Evolutionary conservation across 805 yeast species (phyloP), one percentile per base, ranked within the genome.

Genomic region (Yarrowia sp.): DNA sequence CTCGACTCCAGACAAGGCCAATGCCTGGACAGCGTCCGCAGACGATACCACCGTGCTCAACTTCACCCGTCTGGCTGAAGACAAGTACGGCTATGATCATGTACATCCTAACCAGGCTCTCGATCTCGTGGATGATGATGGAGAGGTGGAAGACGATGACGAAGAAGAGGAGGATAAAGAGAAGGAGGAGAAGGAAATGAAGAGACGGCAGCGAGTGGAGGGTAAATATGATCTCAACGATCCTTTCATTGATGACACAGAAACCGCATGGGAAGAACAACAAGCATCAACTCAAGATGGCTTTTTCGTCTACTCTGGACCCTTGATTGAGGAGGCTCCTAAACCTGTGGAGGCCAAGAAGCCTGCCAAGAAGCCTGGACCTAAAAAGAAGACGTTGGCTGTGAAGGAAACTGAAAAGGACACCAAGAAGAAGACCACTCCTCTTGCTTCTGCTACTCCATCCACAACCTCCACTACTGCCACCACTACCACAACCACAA

Each of bases 211-310:
- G 71, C 79, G 92, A 63, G 84, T 89, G 68, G 90, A 92, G 39
- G 97, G 97, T 1, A 91, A 90, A 72, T 95, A 95, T 75, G 99
- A 95, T 74, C 80, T 84, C 57, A 86, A 89, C 67, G 99, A 95
- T 75, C 99, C 98, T 1, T 95, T 95, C 72, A 95, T 95, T 66
- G 99, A 95, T 77, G 99, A 95, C 76, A 84, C 90, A 14, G 99
- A 95, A 76, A 78, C 92, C 70, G 83, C 85, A 65, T 89, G 95
- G 89, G 99, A 95, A 76, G 97, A 92, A 74, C 96, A 89, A 71
- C 86, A 96, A 8, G 92, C 93, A 1, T 86, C 93, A 1, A 92
- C 97, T 0, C 89, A 89, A 69, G 98, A 95, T 72, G 99, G 98
- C 1, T 95, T 92, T 74, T 95, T 93, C 70, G 97, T 95, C 0